Evolutionary conservation across 345 rosid genomes (phyloP), one percentile per base, ranked within the genome.

Genomic region (Pistacia integerrima): DNA sequence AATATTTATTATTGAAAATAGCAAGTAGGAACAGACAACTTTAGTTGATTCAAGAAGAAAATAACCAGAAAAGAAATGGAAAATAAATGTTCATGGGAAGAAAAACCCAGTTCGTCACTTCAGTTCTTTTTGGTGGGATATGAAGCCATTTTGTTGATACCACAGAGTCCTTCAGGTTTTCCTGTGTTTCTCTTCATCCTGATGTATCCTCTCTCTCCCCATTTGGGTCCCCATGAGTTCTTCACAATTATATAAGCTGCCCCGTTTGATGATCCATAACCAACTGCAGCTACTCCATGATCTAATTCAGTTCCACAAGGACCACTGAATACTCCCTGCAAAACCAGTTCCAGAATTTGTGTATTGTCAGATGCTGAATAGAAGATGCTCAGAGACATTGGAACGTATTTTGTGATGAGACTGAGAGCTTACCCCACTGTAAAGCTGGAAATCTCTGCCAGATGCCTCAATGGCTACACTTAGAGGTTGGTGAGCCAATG

Each of bases 391-490:
- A 38, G 74, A 60, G 48, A 68, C 44, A 78, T 67, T 30, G 56
- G 38, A 28, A n/a, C 20, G 55, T 7, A 20, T 20, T 67, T 35
- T 25, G 52, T 44, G 22, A 25, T 13, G 59, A 18, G 11, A 12
- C 17, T n/a, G 48, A 57, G 16, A 72, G 14, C n/a, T 68, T 86
- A 94, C 98, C 67, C 97, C 93, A 11, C 79, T 72, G 49, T 91
- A 94, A 30, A 92, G 83, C 75, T 94, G 97, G 82, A 94, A 92
- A 35, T 83, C 88, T 72, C 92, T 72, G 73, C 94, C 94, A 25
- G 92, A 84, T 8, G 93, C 97, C 25, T 92, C 97, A 16, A 94
- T 94, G 52, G 92, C 97, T 18, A 92, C 90, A 62, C 97, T 89
- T 4, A 94, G 80, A 0, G 97, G 97, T 82, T 92, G 97, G 69